Evolutionary conservation across 139 green algal species (phyloP).

Genomic region (Asterochloris sp.): DNA sequence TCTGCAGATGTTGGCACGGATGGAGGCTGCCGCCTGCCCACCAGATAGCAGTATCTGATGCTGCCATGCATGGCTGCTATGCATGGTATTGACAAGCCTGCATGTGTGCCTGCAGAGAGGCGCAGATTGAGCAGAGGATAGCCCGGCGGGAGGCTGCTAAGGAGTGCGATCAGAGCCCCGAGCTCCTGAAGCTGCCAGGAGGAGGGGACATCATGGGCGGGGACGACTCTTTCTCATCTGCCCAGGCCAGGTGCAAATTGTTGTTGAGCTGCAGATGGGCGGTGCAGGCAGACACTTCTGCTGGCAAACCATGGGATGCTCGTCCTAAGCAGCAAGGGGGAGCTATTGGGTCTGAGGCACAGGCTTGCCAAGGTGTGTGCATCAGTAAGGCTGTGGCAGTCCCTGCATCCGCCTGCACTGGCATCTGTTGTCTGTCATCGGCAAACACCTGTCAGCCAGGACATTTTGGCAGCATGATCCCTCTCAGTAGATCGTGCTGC

Average conservation of each 20-base stretch:
- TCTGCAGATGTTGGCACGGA: too few species aligned
- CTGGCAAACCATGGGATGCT: not conserved
- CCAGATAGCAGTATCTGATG: too few species aligned
- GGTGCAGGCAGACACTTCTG: not conserved
- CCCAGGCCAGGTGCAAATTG: constrained; percentile 42
- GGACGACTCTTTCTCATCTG: constrained; percentile 53
- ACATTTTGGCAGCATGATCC: too few species aligned
- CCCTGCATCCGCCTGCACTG: not conserved
- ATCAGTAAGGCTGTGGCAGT: not conserved
- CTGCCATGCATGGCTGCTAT: too few species aligned
- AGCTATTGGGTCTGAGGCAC: too few species aligned
- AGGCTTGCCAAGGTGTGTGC: not conserved
- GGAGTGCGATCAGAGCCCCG: constrained; percentile 40
- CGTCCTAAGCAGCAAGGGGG: not conserved
- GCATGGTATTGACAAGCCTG: not conserved
- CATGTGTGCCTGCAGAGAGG: constrained; percentile 31
- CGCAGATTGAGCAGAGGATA: constrained; percentile 48
- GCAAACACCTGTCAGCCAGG: too few species aligned
- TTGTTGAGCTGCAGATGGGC: not conserved
- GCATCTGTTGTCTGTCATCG: not conserved
- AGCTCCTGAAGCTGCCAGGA: constrained; percentile 37
- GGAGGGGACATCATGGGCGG: constrained; percentile 57
- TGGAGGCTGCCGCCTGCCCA: too few species aligned
- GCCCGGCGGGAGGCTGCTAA: constrained; percentile 45
- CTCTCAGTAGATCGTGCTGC: too few species aligned